These are phyloP conservation scores for Dionaea muscipula DNA, from an alignment of 179 eudicot genomes.

Conservation along the genomic window DNA sequence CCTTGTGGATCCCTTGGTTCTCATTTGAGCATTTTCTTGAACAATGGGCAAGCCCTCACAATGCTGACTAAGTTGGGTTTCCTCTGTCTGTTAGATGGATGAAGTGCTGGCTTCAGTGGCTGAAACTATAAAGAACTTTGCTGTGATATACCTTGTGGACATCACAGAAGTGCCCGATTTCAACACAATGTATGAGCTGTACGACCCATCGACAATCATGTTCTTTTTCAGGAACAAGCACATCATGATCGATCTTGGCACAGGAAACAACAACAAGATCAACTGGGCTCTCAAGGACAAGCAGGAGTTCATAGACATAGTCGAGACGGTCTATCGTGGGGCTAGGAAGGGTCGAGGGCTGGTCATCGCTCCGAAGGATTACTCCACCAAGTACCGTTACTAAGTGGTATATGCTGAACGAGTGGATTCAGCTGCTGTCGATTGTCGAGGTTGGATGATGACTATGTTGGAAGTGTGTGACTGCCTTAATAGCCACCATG, in stretches of 20 bases:
- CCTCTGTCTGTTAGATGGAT: slow-evolving; percentile 45
- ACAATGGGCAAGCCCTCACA: not conserved
- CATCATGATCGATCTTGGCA: slow-evolving; percentile 71
- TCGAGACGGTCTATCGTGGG: slow-evolving; percentile 37
- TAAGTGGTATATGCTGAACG: slow-evolving; percentile 10
- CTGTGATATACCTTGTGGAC: slow-evolving; percentile 68
- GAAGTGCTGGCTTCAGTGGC: slow-evolving; percentile 81
- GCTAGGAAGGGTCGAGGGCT: slow-evolving; percentile 58
- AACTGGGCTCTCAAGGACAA: slow-evolving; percentile 37
- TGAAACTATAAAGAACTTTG: slow-evolving; percentile 70
- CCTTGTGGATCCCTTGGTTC: too few species aligned
- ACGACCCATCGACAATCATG: slow-evolving; percentile 74
- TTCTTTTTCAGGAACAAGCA: slow-evolving; percentile 91
- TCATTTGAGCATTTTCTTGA: not conserved
- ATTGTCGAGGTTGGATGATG: not conserved
- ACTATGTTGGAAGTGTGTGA: too few species aligned
- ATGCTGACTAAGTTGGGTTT: not conserved
- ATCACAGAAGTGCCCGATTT: slow-evolving; percentile 90
- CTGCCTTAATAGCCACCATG: too few species aligned
- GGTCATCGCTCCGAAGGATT: slow-evolving; percentile 69
- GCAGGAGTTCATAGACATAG: slow-evolving; percentile 38
- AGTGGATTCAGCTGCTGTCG: not conserved
- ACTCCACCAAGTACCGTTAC: slow-evolving; percentile 60
- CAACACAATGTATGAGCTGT: slow-evolving; percentile 80
- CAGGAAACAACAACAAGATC: slow-evolving; percentile 41